Percentiles rank a stretch among this genome's conserved stretches.
These are phyloP conservation scores for Venturiaceae sp. DNA, from an alignment of 2,329 filamentous ascomycete genomes.

Conservation along the genomic window DNA sequence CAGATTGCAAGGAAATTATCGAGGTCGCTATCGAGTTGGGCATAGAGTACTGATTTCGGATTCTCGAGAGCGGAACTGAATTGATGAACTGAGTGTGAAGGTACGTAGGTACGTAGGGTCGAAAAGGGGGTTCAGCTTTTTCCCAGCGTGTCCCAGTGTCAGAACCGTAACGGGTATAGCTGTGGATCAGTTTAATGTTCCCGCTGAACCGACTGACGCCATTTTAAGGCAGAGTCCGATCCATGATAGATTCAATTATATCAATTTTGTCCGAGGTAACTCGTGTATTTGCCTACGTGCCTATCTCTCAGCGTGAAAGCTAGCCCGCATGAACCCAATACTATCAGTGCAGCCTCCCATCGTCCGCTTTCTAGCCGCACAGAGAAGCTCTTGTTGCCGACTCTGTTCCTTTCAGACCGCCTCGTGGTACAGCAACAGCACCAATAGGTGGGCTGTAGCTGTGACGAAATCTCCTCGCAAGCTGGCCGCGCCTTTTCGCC, in stretches of 20 bases:
- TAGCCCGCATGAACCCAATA: neutral
- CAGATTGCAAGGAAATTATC: no score
- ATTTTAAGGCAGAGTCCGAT: no score
- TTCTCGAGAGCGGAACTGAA: no score
- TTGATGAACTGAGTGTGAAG: neutral
- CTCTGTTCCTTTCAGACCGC: neutral
- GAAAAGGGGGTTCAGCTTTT: neutral
- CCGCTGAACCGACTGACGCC: neutral
- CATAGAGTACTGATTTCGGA: no score
- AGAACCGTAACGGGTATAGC: neutral
- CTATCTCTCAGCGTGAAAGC: neutral
- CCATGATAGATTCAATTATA: neutral
- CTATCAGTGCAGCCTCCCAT: neutral
- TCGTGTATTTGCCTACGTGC: neutral
- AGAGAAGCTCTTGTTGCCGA: neutral
- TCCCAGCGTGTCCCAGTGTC: neutral
- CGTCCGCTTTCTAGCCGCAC: neutral
- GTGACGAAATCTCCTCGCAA: slow-evolving; percentile 7
- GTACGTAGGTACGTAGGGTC: neutral
- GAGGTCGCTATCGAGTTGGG: no score
- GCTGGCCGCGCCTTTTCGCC: slow-evolving; percentile 2
- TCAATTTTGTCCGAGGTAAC: neutral
- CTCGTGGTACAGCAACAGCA: slow-evolving; percentile 1
- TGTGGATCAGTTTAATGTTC: neutral
- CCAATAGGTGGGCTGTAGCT: neutral